Evolutionary conservation across 345 rosid genomes (phyloP).

Genomic region (Heritiera littoralis): DNA sequence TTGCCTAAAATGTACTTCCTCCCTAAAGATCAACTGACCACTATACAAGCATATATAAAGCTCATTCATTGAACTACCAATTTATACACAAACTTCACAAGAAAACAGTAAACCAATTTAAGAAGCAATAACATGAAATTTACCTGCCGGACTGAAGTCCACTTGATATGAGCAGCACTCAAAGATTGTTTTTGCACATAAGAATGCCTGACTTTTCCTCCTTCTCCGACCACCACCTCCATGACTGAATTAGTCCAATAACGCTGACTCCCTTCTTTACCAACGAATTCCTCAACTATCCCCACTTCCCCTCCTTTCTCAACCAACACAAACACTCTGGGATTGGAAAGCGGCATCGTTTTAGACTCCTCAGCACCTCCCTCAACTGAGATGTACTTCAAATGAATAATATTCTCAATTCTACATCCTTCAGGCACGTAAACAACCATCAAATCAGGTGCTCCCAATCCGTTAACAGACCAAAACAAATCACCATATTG

Average conservation of each 20-base stretch:
- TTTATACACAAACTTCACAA: neutral
- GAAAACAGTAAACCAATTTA: neutral
- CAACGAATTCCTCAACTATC: conserved; percentile 70
- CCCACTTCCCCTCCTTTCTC: conserved; percentile 82
- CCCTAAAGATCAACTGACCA: neutral
- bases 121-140: conserved; percentile 18
- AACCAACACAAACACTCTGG: conserved; percentile 71
- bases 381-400: conserved; percentile 68
- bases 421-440: conserved; percentile 79
- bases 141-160: conserved; percentile 89
- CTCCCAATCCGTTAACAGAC: conserved; percentile 85
- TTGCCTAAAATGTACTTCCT: neutral
- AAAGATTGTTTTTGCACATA: conserved; percentile 74
- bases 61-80: neutral
- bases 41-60: neutral
- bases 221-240: conserved; percentile 61
- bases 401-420: conserved; percentile 59
- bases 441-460: conserved; percentile 81
- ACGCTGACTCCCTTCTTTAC: conserved; percentile 45
- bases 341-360: conserved; percentile 75
- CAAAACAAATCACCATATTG: conserved; percentile 78
- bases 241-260: conserved; percentile 83
- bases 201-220: conserved; percentile 72
- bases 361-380: conserved; percentile 60
- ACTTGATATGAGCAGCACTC: conserved; percentile 77